Percentiles rank a stretch among this genome's conserved stretches.
Conservation (phyloP, 108 stramenopile genomes). For the Pseudonitzschia multistriata region DNA sequence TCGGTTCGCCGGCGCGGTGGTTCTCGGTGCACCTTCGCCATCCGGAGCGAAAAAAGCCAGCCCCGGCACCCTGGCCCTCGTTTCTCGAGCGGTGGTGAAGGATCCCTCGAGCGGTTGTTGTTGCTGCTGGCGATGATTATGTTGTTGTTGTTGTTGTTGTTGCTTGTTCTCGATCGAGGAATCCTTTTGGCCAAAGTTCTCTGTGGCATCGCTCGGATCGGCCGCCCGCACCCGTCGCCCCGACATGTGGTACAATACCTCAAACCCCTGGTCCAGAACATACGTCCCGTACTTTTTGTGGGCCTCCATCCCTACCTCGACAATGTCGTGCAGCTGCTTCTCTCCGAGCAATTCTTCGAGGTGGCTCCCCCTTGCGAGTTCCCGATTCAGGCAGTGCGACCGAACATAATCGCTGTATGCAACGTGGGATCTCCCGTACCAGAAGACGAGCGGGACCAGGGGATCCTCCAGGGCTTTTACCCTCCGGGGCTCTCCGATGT, state of each 20-base stretch:
- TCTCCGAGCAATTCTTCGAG: slow-evolving; percentile 40
- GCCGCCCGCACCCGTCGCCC: slow-evolving; percentile 35
- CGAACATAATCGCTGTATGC: slow-evolving; percentile 33
- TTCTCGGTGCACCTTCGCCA: neutral
- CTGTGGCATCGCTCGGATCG: neutral
- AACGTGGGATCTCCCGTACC: slow-evolving; percentile 39
- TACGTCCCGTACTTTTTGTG: slow-evolving; percentile 34
- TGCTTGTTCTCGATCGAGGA: neutral
- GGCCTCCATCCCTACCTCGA: slow-evolving; percentile 17
- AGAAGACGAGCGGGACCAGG: slow-evolving; percentile 39
- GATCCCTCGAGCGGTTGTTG: slow-evolving; percentile 21
- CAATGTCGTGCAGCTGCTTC: slow-evolving; percentile 27
- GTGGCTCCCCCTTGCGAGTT: slow-evolving; percentile 31
- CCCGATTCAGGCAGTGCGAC: slow-evolving; percentile 10
- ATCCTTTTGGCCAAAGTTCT: neutral
- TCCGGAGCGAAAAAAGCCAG: slow-evolving; percentile 25
- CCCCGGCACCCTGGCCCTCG: slow-evolving; percentile 34
- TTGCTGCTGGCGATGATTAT: neutral
- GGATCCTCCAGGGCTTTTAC: slow-evolving; percentile 1
- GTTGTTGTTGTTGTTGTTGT: neutral
- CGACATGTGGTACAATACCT: slow-evolving; percentile 47
- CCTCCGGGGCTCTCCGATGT: slow-evolving; percentile 1
- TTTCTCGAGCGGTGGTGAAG: slow-evolving; percentile 33
- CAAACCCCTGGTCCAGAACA: slow-evolving; percentile 31
- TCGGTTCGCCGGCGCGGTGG: neutral